Base-by-base conservation (phyloP, 2,329 filamentous ascomycete species). In the Nectriaceae sp. region DNA sequence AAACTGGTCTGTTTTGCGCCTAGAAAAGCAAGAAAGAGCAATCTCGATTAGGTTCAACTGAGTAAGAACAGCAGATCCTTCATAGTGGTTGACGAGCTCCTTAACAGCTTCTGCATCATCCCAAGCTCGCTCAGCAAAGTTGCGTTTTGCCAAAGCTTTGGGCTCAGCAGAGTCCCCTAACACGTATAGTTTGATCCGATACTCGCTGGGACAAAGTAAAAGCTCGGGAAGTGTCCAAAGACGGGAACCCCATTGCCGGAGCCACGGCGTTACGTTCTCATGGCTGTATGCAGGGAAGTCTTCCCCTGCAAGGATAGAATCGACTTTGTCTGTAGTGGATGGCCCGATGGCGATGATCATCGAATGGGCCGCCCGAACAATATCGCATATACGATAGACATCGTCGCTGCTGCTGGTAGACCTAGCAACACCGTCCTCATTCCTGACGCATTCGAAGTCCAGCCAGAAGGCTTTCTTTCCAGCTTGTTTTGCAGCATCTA, bases 221-320 rank as follows among this genome's bases (percentile, higher is more conserved):
- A 62, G 50, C 51, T 75, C 73, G 2, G 76, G 72, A 22, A 78
- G 65, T 0, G 75, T 78, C 68, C 75, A 75, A 18, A 79, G 63
- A 4, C 70, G 68, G 10, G 60, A 68, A 16, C 71, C 76, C 75
- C 68, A 78, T 55, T 73, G 62, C 6, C 65, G 60, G 11, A 76
- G 59, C 63, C 57, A 60, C 15, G 18, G 26, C 5, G 44, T 54
- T 11, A 41, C 39, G 29, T 50, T 46, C 18, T 39, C 39, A 4
- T 11, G 44, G 4, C 4, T 67, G 63, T 21, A 66, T 51, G 35
- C 59, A 44, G 11, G 62, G 49, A 4, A 26, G 16, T 64, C 44
- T 52, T 63, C 20, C 41, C 58, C 16, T 46, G 41, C n/a, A 16
- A 51, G 24, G 61, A 63, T 18, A 53, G 61, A 3, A 1, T 18